Evolutionary conservation across 805 yeast species (phyloP), one percentile per base, ranked within the genome.

Genomic region (Lachancea nothofagi): DNA sequence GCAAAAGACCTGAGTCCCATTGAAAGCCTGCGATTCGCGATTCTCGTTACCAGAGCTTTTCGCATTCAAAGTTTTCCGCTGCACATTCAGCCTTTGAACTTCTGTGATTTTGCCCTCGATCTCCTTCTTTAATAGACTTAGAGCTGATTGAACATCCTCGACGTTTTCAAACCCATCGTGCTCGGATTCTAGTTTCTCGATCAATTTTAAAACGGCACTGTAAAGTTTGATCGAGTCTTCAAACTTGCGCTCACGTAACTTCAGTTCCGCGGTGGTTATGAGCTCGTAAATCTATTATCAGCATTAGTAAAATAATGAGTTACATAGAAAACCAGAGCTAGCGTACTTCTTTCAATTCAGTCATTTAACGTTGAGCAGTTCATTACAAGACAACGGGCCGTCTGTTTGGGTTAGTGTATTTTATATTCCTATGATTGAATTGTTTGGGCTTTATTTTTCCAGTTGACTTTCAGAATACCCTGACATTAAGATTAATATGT

Each of bases 221-320:
- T 72, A 75, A 7, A 57, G 48, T 3, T 49, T 43, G 5, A 70
- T 59, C 0, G 80, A 75, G 18, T 62, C 62, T 5, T 53, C 48
- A 25, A 64, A 64, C 30, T 74, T 72, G 7, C 70, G 70, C 32
- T 65, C 62, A 22, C 66, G 44, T 1, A 69, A 65, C 9, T 73
- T 67, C 20, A 61, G 54, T 44, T 79, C 83, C 0, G 83, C 84
- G 32, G 62, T 66, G 40, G 71, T 72, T 14, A 77, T 75, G 3
- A 70, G 54, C 21, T 67, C 67, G 46, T 75, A 77, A 2, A 74
- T 74, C 74, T 73, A 17, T 10, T 3, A 10, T 15, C 15, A n/a
- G n/a, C 10, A 9, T 5, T n/a, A 4, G 14, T 5, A 29, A 12
- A 22, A 21, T 19, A 44, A 44, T 41, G 42, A 48, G 39, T 24